phyloP scores from a whole-genome alignment of 2,329 filamentous ascomycete species.

The Phoma sp. region DNA sequence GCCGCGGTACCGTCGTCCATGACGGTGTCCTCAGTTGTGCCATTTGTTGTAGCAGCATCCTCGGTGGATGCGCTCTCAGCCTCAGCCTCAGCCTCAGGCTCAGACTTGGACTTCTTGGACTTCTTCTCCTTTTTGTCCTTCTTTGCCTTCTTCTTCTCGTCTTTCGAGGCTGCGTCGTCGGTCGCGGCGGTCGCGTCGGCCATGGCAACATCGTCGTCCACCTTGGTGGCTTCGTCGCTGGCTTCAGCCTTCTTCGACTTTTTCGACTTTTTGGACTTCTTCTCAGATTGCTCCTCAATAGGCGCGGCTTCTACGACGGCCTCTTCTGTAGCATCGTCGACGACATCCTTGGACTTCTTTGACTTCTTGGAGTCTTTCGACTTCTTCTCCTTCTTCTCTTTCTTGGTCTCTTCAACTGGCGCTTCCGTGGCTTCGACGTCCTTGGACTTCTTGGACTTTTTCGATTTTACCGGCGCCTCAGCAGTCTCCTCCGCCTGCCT shows the following conservation, averaged over 20 bases:
- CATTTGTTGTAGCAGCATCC: slow-evolving; percentile 13
- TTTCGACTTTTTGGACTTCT: slow-evolving; percentile 31
- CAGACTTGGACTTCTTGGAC: slow-evolving; percentile 28
- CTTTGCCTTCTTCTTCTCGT: slow-evolving; percentile 33
- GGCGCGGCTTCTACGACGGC: slow-evolving; percentile 20
- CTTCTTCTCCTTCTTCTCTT: slow-evolving; percentile 34
- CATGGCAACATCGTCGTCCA: slow-evolving; percentile 27
- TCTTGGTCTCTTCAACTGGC: slow-evolving; percentile 26
- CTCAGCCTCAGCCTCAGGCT: slow-evolving; percentile 5
- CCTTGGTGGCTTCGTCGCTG: slow-evolving; percentile 17
- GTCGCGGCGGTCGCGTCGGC: slow-evolving; percentile 22
- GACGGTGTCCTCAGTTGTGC: slow-evolving; percentile 16
- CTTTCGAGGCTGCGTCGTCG: slow-evolving; percentile 21
- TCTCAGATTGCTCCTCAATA: slow-evolving; percentile 27
- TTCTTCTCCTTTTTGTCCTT: slow-evolving; percentile 35
- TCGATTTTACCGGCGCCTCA: slow-evolving; percentile 20
- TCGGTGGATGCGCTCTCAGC: slow-evolving; percentile 18
- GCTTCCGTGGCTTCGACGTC: slow-evolving; percentile 26
- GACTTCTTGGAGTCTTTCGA: slow-evolving; percentile 34
- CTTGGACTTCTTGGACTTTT: slow-evolving; percentile 38
- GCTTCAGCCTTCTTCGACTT: slow-evolving; percentile 34
- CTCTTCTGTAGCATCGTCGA: slow-evolving; percentile 23
- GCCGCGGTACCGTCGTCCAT: slow-evolving; percentile 19
- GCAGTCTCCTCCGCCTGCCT: slow-evolving; percentile 34
- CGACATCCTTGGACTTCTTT: slow-evolving; percentile 39